Conservation (phyloP, 202 grass and related monocot species). For the Carex sylvatica region DNA sequence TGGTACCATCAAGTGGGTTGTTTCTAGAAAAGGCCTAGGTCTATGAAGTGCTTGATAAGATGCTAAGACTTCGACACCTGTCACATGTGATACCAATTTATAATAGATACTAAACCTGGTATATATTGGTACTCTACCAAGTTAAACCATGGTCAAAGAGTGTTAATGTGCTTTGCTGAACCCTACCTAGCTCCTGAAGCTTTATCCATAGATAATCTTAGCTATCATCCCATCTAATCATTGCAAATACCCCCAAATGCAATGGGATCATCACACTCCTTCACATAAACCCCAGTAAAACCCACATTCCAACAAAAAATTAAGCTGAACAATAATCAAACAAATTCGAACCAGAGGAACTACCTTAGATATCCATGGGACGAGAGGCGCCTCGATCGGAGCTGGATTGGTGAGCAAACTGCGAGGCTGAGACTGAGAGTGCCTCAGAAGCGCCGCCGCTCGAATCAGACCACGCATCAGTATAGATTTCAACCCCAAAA, state of each 20-base stretch:
- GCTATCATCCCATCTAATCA: background rate
- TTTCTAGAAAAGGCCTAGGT: too few relatives aligned
- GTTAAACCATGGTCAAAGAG: too few relatives aligned
- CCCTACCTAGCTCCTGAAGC: too few relatives aligned
- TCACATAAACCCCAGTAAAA: constrained; percentile 4
- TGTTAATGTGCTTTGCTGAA: too few relatives aligned
- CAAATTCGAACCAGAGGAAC: background rate
- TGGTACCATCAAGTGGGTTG: too few relatives aligned
- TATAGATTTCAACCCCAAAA: background rate
- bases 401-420: background rate
- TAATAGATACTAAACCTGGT: too few relatives aligned
- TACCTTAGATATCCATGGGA: constrained; percentile 16
- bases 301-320: background rate
- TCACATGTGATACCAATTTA: too few relatives aligned
- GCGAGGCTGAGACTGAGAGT: constrained; percentile 19
- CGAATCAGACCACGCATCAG: constrained; percentile 27
- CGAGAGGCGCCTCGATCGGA: background rate
- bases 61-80: too few relatives aligned
- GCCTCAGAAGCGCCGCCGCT: constrained; percentile 19
- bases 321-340: background rate
- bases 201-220: background rate
- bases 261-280: background rate
- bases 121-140: too few relatives aligned
- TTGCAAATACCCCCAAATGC: background rate
- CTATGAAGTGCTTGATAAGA: too few relatives aligned